Evolutionary conservation across 345 rosid genomes (phyloP).

Genomic region (Nasturtium officinale): DNA sequence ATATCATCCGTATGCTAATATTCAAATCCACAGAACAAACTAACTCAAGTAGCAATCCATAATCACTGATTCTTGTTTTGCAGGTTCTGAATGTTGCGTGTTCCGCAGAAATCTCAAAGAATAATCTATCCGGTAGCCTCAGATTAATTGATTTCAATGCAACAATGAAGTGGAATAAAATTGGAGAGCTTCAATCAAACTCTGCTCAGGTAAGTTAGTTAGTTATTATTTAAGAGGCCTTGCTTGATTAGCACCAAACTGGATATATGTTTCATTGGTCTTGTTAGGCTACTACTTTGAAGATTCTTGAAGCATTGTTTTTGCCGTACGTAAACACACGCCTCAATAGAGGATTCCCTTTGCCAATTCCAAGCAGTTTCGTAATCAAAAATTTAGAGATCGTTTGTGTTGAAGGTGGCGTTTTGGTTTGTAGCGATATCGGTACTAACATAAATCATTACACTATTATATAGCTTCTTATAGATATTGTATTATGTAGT

Average conservation of each 20-base stretch:
- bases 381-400: conserved; percentile 51
- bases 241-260: conserved; percentile 11
- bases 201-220: conserved; percentile 51
- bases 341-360: conserved; percentile 57
- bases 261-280: neutral
- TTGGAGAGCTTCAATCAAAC: conserved; percentile 56
- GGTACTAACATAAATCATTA: neutral
- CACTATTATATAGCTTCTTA: neutral
- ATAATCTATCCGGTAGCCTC: conserved; percentile 57
- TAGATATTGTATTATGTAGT: neutral
- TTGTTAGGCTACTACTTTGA: conserved; percentile 51
- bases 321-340: conserved; percentile 62
- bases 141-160: conserved; percentile 49
- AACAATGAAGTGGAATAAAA: conserved; percentile 58
- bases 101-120: conserved; percentile 51
- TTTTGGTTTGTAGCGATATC: conserved; percentile 54
- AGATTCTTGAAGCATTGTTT: conserved; percentile 50
- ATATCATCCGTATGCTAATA: conserved; percentile 60
- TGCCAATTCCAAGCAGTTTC: conserved; percentile 60
- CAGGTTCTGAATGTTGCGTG: conserved; percentile 56
- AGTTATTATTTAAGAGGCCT: neutral
- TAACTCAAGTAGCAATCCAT: conserved; percentile 2
- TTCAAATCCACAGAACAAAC: conserved; percentile 12
- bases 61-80: conserved; percentile 17
- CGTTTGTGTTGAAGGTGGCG: conserved; percentile 38